Conservation (phyloP, 2,329 filamentous ascomycete genomes). For the Neofusicoccum kwambonambiense region DNA sequence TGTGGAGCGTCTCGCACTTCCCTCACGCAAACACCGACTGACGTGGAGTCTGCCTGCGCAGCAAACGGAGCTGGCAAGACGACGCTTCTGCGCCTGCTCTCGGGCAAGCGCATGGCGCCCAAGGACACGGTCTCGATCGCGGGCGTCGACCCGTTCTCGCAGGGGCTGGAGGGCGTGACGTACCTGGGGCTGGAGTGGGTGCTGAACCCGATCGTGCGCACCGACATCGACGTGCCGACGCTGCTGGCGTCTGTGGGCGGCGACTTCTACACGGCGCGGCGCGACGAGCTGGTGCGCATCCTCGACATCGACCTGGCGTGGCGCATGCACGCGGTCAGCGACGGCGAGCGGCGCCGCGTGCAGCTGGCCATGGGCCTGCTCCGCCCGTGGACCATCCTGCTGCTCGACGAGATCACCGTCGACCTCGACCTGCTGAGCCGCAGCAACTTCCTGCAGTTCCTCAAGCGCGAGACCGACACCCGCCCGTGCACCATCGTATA, state of each 20-base stretch:
- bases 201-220: constrained; percentile 91
- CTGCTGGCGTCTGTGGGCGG: constrained; percentile 84
- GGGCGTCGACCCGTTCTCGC: constrained; percentile 87
- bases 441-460: constrained; percentile 78
- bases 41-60: constrained; percentile 29
- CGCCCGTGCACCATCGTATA: constrained; percentile 91
- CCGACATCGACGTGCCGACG: constrained; percentile 87
- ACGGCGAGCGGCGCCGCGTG: constrained; percentile 86
- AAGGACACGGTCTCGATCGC: constrained; percentile 70
- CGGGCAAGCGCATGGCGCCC: constrained; percentile 91
- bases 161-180: constrained; percentile 87
- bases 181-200: constrained; percentile 99
- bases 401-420: constrained; percentile 96
- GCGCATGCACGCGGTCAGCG: constrained; percentile 94
- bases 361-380: constrained; percentile 95
- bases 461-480: constrained; percentile 81
- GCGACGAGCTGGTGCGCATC: constrained; percentile 83
- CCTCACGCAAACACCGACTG: neutral
- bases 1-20: neutral
- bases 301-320: constrained; percentile 89
- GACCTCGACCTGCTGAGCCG: constrained; percentile 87
- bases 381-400: constrained; percentile 83
- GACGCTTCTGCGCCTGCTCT: constrained; percentile 88
- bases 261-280: constrained; percentile 65
- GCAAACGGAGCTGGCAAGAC: constrained; percentile 97